These are phyloP conservation scores for Zea luxurians DNA, from an alignment of 176 grass and related monocot species.

Conservation along the genomic window DNA sequence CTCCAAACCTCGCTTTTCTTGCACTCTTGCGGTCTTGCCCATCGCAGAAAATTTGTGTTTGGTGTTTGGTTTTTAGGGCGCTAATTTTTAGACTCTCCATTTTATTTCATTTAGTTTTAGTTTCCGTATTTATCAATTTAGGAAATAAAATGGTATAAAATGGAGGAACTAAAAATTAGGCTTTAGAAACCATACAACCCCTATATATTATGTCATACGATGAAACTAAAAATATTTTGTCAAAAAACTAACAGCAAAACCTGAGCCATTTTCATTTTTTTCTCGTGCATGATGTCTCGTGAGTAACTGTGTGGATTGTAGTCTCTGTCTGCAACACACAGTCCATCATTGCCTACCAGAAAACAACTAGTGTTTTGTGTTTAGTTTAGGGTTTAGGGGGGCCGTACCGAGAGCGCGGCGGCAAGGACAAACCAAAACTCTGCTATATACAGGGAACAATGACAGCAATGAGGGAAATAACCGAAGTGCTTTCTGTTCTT, in stretches of 20 bases:
- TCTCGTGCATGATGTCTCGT: not conserved
- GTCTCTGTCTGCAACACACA: no score
- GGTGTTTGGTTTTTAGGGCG: no score
- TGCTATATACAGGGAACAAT: not conserved
- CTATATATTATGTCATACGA: not conserved
- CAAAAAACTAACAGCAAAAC: not conserved
- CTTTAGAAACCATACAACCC: no score
- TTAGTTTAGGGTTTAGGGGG: no score
- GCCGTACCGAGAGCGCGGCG: no score
- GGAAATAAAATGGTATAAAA: no score
- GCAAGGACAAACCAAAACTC: not conserved
- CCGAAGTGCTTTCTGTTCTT: slow-evolving; percentile 5
- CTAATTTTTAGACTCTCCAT: no score
- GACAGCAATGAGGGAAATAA: not conserved
- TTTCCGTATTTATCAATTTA: not conserved
- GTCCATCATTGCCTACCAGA: no score
- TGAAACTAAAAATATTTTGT: not conserved
- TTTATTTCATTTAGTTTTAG: not conserved
- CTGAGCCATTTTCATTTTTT: not conserved
- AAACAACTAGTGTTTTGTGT: not conserved
- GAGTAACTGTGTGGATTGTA: not conserved
- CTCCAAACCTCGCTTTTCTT: not conserved
- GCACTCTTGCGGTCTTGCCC: no score
- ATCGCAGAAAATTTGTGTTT: not conserved
- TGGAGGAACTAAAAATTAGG: no score